A percentile compares a stretch with the other conserved stretches of the same genome.
Conservation (phyloP, 2,329 filamentous ascomycete species). For the Didymella glomerata region DNA sequence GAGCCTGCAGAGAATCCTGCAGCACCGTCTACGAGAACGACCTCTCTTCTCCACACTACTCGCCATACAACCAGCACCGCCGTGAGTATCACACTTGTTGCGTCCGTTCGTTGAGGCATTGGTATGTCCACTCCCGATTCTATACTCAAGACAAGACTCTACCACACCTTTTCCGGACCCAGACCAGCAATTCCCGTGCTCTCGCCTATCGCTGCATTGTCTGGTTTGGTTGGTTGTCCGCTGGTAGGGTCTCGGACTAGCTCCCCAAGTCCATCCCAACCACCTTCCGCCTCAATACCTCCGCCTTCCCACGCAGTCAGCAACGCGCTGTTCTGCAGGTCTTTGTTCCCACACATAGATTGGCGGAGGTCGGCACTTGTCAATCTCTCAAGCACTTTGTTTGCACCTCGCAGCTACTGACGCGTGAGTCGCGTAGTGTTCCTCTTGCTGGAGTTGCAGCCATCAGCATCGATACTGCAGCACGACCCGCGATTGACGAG, state of each 20-base stretch:
- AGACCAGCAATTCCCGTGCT: slow-evolving; percentile 45
- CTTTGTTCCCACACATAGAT: slow-evolving; percentile 35
- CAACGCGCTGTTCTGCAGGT: slow-evolving; percentile 35
- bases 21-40: slow-evolving; percentile 49
- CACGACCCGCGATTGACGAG: slow-evolving; percentile 44
- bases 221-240: slow-evolving; percentile 42
- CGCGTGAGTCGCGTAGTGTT: slow-evolving; percentile 38
- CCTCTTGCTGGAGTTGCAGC: slow-evolving; percentile 35
- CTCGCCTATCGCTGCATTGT: slow-evolving; percentile 50
- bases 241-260: slow-evolving; percentile 39
- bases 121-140: slow-evolving; percentile 29
- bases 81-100: slow-evolving; percentile 24
- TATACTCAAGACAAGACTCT: neutral
- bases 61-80: slow-evolving; percentile 29
- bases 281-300: slow-evolving; percentile 52
- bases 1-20: slow-evolving; percentile 49
- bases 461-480: slow-evolving; percentile 44
- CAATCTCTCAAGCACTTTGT: slow-evolving; percentile 20
- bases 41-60: slow-evolving; percentile 38
- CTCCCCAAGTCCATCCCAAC: slow-evolving; percentile 52
- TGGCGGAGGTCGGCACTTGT: slow-evolving; percentile 26
- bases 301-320: slow-evolving; percentile 45
- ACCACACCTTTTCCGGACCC: slow-evolving; percentile 28
- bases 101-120: slow-evolving; percentile 40
- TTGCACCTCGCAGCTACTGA: slow-evolving; percentile 34